phyloP scores from a whole-genome alignment of 2,329 filamentous ascomycete genomes.

The Phymatotrichopsis omnivora region DNA sequence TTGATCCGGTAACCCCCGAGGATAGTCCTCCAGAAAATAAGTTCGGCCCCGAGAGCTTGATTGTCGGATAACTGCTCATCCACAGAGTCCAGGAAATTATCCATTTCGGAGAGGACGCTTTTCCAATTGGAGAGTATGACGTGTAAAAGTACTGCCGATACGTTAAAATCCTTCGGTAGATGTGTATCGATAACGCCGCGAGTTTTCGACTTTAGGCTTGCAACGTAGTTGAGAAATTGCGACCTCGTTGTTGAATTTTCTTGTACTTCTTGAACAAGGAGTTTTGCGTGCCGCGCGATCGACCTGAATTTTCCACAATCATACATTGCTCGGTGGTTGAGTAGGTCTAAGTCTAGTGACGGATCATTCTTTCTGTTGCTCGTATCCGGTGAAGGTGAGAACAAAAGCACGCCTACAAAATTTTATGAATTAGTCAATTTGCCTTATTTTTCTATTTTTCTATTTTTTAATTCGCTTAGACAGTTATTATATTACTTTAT shows the following conservation, averaged over 20 bases:
- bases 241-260: slow-evolving; percentile 8
- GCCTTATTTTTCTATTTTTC: no score
- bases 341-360: slow-evolving; percentile 5
- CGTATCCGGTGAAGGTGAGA: slow-evolving; percentile 7
- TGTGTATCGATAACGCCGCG: no score
- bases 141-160: slow-evolving; percentile 24
- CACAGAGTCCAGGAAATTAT: slow-evolving; percentile 29
- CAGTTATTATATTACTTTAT: neutral
- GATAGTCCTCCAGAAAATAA: slow-evolving; percentile 31
- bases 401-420: slow-evolving; percentile 12
- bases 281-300: no score
- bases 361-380: neutral
- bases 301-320: no score
- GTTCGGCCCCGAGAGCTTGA: slow-evolving; percentile 31
- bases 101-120: slow-evolving; percentile 28
- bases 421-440: no score
- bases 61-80: slow-evolving; percentile 31
- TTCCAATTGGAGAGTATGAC: slow-evolving; percentile 30
- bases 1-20: slow-evolving; percentile 26
- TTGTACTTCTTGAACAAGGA: no score
- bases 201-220: slow-evolving; percentile 1
- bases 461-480: no score
- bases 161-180: slow-evolving; percentile 4
- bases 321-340: neutral
- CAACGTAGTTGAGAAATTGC: slow-evolving; percentile 9